Evolutionary conservation across 2,329 filamentous ascomycete species (phyloP).

Genomic region (Aureobasidium sp.): DNA sequence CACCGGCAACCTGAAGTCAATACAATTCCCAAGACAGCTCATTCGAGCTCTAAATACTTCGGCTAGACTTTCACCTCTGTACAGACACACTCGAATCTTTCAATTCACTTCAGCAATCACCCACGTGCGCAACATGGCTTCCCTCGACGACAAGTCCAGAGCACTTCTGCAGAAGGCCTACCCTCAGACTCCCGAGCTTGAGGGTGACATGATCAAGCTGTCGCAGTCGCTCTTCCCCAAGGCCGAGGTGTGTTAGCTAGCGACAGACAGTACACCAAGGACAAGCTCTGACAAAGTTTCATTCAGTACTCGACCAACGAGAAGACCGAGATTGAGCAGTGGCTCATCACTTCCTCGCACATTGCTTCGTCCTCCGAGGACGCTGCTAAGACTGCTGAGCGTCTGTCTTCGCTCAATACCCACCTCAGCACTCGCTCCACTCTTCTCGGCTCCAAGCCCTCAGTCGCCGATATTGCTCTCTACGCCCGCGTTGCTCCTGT

Average conservation of each 20-base stretch:
- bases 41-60: constrained; percentile 24
- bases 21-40: constrained; percentile 28
- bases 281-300: constrained; percentile 36
- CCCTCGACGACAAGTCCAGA: constrained; percentile 36
- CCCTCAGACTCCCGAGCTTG: constrained; percentile 34
- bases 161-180: constrained; percentile 36
- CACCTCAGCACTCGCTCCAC: constrained; percentile 92
- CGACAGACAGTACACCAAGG: neutral
- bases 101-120: constrained; percentile 7
- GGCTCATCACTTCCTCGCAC: constrained; percentile 81
- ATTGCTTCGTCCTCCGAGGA: constrained; percentile 70
- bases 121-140: constrained; percentile 32
- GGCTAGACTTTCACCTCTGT: neutral
- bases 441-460: constrained; percentile 89
- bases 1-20: constrained; percentile 30
- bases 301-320: constrained; percentile 78
- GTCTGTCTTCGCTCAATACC: constrained; percentile 83
- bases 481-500: constrained; percentile 82
- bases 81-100: neutral
- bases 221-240: constrained; percentile 37
- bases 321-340: constrained; percentile 89
- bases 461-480: constrained; percentile 84
- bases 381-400: constrained; percentile 61
- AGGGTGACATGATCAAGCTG: constrained; percentile 37
- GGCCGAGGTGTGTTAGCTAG: constrained; percentile 33